Evolutionary conservation across 2,329 filamentous ascomycete genomes (phyloP), one percentile per base, ranked within the genome.

Genomic region (Botrytis sinoallii): DNA sequence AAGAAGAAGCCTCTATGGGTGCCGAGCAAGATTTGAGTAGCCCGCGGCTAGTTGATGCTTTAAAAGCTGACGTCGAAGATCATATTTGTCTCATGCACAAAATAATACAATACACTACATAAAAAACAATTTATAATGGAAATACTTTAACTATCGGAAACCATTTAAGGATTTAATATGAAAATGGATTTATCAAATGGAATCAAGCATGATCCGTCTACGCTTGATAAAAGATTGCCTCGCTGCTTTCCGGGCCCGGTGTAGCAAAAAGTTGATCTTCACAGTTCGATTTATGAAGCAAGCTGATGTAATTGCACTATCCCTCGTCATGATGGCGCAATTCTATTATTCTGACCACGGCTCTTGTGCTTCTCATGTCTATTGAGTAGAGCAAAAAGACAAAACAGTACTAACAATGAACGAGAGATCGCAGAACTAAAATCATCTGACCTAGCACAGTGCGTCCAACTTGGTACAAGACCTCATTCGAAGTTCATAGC

Each of bases 1-100:
- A 93, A 90, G 85, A 85, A 90, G 79, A 86, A 87, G 82, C 88
- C 92, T 4, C 83, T 85, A 42, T 95, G 92, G 92, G 87, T 84
- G 79, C 85, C 89, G 74, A 90, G 88, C 79, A 90, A 90, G 81
- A 78, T 91, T 76, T 91, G 70, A 76, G 40, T 66, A 22, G 25
- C 22, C n/a, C 6, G 14, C 29, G 25, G 4, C 32, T 3, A 10
- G 48, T 67, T 35, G 4, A 20, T 40, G 2, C n/a, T 9, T 29
- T 25, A 5, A 4, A 14, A 18, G 29, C 52, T 10, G 32, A n/a
- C n/a, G n/a, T 8, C 14, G 16, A 52, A 67, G 5, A 42, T 12
- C 1, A 18, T 42, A 12, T 29, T 42, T 16, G 7, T 25, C 22
- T 25, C 9, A 14, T 22, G 14, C 25, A 40, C 14, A 25, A 40